A percentile compares a stretch with the other conserved stretches of the same genome.
Conservation (phyloP, 169 alveolate genomes). For the Cryptosporidium canis region DNA sequence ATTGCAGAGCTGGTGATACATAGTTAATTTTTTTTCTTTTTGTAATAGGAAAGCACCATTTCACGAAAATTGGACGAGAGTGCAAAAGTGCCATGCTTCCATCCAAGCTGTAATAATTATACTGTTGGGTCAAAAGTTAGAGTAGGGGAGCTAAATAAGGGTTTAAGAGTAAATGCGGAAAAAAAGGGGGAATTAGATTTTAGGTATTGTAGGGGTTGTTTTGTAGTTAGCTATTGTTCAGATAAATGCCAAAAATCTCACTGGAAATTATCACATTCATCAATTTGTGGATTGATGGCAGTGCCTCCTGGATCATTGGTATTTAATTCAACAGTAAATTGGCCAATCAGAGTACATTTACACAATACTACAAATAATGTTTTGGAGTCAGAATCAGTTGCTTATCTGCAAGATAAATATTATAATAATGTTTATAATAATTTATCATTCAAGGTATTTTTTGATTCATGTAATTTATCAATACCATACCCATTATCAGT, state of each 20-base stretch:
- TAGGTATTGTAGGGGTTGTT: conserved; percentile 67
- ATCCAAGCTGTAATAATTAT: conserved; percentile 48
- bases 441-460: conserved; percentile 56
- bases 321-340: conserved; percentile 70
- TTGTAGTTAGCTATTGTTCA: conserved; percentile 68
- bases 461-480: conserved; percentile 45
- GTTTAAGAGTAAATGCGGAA: background rate
- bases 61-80: conserved; percentile 49
- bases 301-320: conserved; percentile 46
- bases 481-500: conserved; percentile 35
- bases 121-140: conserved; percentile 69
- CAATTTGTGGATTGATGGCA: conserved; percentile 64
- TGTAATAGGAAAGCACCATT: conserved; percentile 36
- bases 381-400: conserved; percentile 46
- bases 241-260: conserved; percentile 64
- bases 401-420: conserved; percentile 61
- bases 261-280: conserved; percentile 66
- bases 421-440: conserved; percentile 19
- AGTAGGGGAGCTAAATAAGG: background rate
- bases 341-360: conserved; percentile 63
- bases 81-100: conserved; percentile 69
- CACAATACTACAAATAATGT: conserved; percentile 21
- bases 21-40: background rate
- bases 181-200: conserved; percentile 24
- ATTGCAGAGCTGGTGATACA: background rate